Conservation (phyloP, 441 rosid genomes). For the Erysimum cheiri region DNA sequence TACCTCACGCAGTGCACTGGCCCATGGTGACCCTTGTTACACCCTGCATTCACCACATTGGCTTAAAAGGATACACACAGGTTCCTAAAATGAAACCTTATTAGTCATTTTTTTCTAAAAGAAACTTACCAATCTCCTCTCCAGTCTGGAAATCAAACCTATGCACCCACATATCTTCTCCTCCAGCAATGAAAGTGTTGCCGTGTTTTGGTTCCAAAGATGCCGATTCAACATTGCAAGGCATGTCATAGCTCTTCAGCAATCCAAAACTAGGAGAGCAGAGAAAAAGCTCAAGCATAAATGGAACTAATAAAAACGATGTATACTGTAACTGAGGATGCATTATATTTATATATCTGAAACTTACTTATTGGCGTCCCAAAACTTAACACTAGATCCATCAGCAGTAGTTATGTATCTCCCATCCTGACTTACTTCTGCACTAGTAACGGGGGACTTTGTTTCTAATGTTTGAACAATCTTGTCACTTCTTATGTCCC, state of each 20-base stretch:
- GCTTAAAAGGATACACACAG: conserved; percentile 1
- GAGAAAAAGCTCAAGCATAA: conserved; percentile 25
- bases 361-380: conserved; percentile 97
- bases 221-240: conserved; percentile 88
- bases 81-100: conserved; percentile 3
- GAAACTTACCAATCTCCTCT: conserved; percentile 77
- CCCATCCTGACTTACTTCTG: conserved; percentile 95
- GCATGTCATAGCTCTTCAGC: conserved; percentile 74
- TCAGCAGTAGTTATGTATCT: conserved; percentile 90
- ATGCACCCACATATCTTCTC: conserved; percentile 57
- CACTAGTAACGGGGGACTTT: conserved; percentile 84
- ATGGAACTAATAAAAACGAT: not conserved
- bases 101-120: not conserved
- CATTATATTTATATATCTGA: not conserved
- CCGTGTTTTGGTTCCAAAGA: conserved; percentile 92
- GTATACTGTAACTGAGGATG: not conserved
- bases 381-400: conserved; percentile 87
- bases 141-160: conserved; percentile 91
- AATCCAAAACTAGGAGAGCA: conserved; percentile 59
- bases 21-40: conserved; percentile 99
- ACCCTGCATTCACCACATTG: conserved; percentile 56
- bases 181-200: conserved; percentile 87
- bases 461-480: conserved; percentile 88
- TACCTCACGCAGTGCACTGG: conserved; percentile 93
- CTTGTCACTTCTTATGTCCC: conserved; percentile 89